These are phyloP conservation scores for Arthrocladium fulminans DNA, from an alignment of 2,329 filamentous ascomycete genomes.

Conservation along the genomic window DNA sequence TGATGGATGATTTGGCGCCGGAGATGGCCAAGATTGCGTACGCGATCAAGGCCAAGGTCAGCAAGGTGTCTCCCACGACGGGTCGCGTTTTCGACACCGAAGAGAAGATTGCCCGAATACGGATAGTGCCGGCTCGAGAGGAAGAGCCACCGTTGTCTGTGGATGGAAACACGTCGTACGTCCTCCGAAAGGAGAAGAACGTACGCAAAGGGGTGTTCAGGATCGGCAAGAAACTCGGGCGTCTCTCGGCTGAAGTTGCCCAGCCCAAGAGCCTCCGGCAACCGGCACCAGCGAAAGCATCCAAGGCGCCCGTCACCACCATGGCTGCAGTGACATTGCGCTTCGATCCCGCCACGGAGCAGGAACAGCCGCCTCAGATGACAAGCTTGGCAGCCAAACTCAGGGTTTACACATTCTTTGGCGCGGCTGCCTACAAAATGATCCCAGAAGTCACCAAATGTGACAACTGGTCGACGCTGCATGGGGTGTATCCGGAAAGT, in stretches of 20 bases:
- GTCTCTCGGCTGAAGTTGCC: conserved; percentile 46
- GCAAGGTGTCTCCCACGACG: conserved; percentile 32
- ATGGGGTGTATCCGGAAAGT: conserved; percentile 46
- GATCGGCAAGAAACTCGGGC: conserved; percentile 48
- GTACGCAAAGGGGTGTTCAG: conserved; percentile 54
- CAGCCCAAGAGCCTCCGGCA: conserved; percentile 51
- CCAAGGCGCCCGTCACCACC: conserved; percentile 40
- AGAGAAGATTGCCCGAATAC: conserved; percentile 47
- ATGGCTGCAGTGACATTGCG: conserved; percentile 49
- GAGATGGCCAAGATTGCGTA: conserved; percentile 55
- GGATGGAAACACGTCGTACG: conserved; percentile 42
- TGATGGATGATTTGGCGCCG: conserved; percentile 54
- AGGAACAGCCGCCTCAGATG: conserved; percentile 45
- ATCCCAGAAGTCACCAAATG: conserved; percentile 39
- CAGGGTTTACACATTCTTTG: conserved; percentile 50
- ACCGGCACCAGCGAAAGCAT: conserved; percentile 31
- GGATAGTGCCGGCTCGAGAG: conserved; percentile 49
- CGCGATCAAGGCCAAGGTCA: conserved; percentile 42
- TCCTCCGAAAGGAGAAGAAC: conserved; percentile 49
- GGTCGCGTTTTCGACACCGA: conserved; percentile 39
- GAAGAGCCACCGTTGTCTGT: conserved; percentile 52
- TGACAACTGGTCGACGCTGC: conserved; percentile 35
- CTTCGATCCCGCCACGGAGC: conserved; percentile 49
- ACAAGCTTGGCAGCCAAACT: conserved; percentile 46
- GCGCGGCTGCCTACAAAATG: conserved; percentile 41